Base-by-base conservation (phyloP, 2,329 filamentous ascomycete species). In the Verticillium tricorpus region DNA sequence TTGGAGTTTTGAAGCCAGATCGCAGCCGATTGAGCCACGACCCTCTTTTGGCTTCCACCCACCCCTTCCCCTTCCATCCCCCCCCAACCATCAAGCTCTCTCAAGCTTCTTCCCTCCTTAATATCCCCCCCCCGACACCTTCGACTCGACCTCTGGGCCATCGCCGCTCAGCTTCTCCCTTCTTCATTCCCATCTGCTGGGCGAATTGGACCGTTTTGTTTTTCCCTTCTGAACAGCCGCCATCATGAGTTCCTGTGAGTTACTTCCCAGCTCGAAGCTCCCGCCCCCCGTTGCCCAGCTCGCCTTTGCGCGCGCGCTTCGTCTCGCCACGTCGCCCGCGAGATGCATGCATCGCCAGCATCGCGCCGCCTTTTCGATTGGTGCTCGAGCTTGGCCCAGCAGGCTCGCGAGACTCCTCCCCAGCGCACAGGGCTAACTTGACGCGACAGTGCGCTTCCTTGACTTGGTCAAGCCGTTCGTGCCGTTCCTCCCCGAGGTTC, bases 401-500 rank as follows among this genome's bases (percentile, higher is more conserved):
- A 12, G 22, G 40, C 40, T 50, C 9, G 28, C 40, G 40, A 50
- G 34, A 50, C 40, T 5, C 22, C 40, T 19, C 19, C 19, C 19
- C 4, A 50, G 40, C 40, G 40, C 40, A 50, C 9, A n/a, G 12
- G 19, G 40, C 40, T 50, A 39, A 45, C 45, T n/a, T n/a, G 40
- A 50, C 40, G 40, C 40, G 40, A 61, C 73, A 98, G 94, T 99
- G 82, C 93, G 95, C 79, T 99, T 99, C 78, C 94, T 99, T 84
- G 95, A 99, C 82, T 87, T 98, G 78, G 95, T 99, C 84, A 99
- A 99, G 83, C 95, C 95, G 76, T 99, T 99, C 79, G 92, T 96
- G 85, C 94, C 95, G 84, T 93, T 98, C 87, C 91, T 99, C 78
- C 95, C 95, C 76, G 95, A 99, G 90, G 95, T 99, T 81, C 91